A percentile compares a stretch with the other conserved stretches of the same genome.
Conservation (phyloP, 495 filamentous ascomycete genomes). For the Aspergillus leporis region DNA sequence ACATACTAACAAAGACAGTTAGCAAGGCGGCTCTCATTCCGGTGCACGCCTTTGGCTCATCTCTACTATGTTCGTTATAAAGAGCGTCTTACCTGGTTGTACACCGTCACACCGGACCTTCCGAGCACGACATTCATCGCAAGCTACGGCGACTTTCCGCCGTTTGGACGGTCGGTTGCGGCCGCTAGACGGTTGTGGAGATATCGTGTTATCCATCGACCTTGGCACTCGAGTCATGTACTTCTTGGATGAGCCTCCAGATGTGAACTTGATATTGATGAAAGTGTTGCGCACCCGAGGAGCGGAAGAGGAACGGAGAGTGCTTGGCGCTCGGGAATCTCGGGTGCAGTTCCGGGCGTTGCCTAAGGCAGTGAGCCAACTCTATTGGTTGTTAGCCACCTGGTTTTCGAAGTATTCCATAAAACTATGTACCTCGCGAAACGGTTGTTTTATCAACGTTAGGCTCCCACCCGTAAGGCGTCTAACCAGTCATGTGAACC, state of each 20-base stretch:
- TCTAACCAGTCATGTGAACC: too few relatives aligned
- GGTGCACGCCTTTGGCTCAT: neutral
- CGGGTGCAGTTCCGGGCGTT: neutral
- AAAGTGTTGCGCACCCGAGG: neutral
- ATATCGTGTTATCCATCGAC: constrained; percentile 6
- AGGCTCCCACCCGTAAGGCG: too few relatives aligned
- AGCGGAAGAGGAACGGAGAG: neutral
- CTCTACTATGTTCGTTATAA: neutral
- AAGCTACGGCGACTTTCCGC: constrained; percentile 39
- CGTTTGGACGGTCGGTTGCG: constrained; percentile 23
- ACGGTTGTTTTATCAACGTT: too few relatives aligned
- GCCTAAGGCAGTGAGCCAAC: constrained; percentile 4
- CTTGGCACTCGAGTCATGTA: neutral
- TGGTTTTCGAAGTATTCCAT: too few relatives aligned
- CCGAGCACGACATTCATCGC: constrained; percentile 38
- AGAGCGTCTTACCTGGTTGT: constrained; percentile 33
- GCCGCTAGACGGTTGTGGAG: neutral
- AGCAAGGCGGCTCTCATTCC: constrained; percentile 23
- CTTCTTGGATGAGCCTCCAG: too few relatives aligned
- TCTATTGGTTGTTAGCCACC: too few relatives aligned
- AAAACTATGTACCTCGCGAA: too few relatives aligned
- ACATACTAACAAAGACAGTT: constrained; percentile 28
- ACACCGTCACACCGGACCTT: constrained; percentile 42
- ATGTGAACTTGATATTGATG: neutral
- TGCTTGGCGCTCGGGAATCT: neutral